Base-by-base conservation (phyloP, 2,329 filamentous ascomycete species). In the Ophiocordyceps unilateralis region DNA sequence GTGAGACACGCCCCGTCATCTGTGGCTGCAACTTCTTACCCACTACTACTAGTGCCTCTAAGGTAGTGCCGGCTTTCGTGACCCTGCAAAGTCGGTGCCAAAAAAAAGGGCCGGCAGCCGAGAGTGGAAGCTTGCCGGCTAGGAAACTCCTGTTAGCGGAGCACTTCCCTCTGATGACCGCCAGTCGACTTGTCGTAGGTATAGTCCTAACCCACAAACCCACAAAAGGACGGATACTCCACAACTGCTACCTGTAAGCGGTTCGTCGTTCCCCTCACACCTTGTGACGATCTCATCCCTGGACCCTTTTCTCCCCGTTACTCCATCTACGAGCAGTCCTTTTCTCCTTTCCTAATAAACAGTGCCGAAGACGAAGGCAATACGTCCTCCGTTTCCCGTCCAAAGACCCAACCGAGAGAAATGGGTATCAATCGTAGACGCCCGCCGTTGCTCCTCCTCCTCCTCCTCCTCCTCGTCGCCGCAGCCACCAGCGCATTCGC, bases 401-500 rank as follows among this genome's bases (percentile, higher is more conserved):
- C 10, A 28, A 28, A 5, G 9, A 32, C 6, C 30, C 8, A 15
- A 4, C n/a, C 32, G 1, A 19, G 2, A 36, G 23, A 3, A 14
- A 36, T 36, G 32, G 15, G n/a, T 15, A 14, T 8, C 32, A 36
- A n/a, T 19, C 32, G n/a, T 36, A 14, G 32, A 36, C 32, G 32
- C n/a, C 32, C 32, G 9, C n/a, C 15, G 11, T 11, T 26, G 6
- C 23, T 26, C 23, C 9, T 21, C 26, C 30, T 36, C 17, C 42
- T 45, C 17, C 40, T 51, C 5, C 36, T 46, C 12, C 12, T 51
- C n/a, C 30, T 57, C 32, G n/a, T 51, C 39, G 26, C 43, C 12
- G 26, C 43, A 12, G 20, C 47, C 36, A 51, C 44, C 28, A 22
- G 32, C 32, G 34, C 20, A 15, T 28, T 49, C 20, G 86, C 82